phyloP scores from a whole-genome alignment of 2,329 filamentous ascomycete genomes.

The Leptographium radiaticola region DNA sequence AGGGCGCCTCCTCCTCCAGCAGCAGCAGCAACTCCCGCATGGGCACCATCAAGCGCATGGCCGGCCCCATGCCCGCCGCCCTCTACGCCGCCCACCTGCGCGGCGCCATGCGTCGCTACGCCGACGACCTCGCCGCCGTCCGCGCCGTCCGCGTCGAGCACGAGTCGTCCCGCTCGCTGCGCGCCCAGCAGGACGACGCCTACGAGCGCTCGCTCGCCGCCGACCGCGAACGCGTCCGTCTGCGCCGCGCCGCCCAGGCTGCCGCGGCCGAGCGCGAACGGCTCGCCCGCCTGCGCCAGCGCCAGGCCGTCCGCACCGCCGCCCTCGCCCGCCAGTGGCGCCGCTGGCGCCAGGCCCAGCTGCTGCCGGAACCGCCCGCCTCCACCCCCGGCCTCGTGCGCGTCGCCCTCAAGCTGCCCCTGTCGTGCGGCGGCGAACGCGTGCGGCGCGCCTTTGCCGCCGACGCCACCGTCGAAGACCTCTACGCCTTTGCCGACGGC shows the following conservation, averaged over 20 bases:
- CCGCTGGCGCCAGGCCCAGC: conserved; percentile 57
- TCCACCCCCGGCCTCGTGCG: conserved; percentile 57
- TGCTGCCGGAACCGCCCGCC: conserved; percentile 50
- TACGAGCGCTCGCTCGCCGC: conserved; percentile 85
- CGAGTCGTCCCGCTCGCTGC: conserved; percentile 64
- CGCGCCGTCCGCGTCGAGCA: conserved; percentile 69
- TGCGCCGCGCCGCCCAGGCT: conserved; percentile 40
- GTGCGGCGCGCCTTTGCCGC: conserved; percentile 56
- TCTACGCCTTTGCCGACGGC: conserved; percentile 95
- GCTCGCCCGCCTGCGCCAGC: conserved; percentile 51
- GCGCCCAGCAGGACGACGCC: conserved; percentile 82
- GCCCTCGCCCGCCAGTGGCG: conserved; percentile 48
- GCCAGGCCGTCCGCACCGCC: conserved; percentile 40
- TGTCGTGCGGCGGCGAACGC: conserved; percentile 51
- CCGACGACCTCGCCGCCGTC: conserved; percentile 59
- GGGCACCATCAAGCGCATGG: conserved; percentile 72
- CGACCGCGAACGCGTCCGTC: conserved; percentile 72
- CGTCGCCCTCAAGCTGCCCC: conserved; percentile 52
- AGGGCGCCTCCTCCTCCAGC: no score
- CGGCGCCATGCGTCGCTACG: conserved; percentile 59
- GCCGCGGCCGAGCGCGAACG: conserved; percentile 71
- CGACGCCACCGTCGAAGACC: conserved; percentile 64
- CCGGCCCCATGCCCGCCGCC: conserved; percentile 54
- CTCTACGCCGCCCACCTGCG: conserved; percentile 68
- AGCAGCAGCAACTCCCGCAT: conserved; percentile 74